These are phyloP conservation scores for Xerocomus potaroensis DNA, from an alignment of 768 basidiomycete genomes.

Conservation along the genomic window DNA sequence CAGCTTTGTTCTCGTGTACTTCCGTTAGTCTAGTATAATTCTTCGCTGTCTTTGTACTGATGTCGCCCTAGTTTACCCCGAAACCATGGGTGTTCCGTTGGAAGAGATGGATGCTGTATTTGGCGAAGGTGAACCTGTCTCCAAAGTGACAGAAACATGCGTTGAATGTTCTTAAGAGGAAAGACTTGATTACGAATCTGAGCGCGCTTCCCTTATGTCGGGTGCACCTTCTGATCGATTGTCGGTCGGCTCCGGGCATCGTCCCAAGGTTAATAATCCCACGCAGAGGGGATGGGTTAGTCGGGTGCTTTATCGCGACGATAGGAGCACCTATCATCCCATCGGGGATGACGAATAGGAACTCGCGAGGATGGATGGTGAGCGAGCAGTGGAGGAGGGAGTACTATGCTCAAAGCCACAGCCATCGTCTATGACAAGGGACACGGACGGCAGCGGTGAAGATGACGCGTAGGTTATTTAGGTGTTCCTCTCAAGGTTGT, in stretches of 20 bases:
- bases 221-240: slow-evolving; percentile 35
- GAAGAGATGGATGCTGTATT: slow-evolving; percentile 92
- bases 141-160: slow-evolving; percentile 11
- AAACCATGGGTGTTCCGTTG: slow-evolving; percentile 80
- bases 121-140: slow-evolving; percentile 61
- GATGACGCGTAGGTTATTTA: slow-evolving; percentile 6
- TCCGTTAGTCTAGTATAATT: slow-evolving; percentile 47
- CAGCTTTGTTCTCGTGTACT: slow-evolving; percentile 83
- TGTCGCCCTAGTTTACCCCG: slow-evolving; percentile 62
- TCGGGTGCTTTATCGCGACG: slow-evolving; percentile 43
- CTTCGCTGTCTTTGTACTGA: slow-evolving; percentile 6
- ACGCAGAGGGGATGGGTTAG: slow-evolving; percentile 44
- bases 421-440: slow-evolving; percentile 10
- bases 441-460: slow-evolving; percentile 5
- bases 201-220: slow-evolving; percentile 52
- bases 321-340: slow-evolving; percentile 43
- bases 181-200: slow-evolving; percentile 61
- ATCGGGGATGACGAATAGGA: slow-evolving; percentile 54
- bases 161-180: slow-evolving; percentile 40
- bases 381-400: slow-evolving; percentile 26
- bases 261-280: slow-evolving; percentile 19
- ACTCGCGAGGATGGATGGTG: slow-evolving; percentile 49
- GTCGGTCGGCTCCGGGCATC: slow-evolving; percentile 29
- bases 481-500: background rate
- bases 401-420: slow-evolving; percentile 14